phyloP scores from a whole-genome alignment of 2,329 filamentous ascomycete species.

The Paecilomyces variotii region DNA sequence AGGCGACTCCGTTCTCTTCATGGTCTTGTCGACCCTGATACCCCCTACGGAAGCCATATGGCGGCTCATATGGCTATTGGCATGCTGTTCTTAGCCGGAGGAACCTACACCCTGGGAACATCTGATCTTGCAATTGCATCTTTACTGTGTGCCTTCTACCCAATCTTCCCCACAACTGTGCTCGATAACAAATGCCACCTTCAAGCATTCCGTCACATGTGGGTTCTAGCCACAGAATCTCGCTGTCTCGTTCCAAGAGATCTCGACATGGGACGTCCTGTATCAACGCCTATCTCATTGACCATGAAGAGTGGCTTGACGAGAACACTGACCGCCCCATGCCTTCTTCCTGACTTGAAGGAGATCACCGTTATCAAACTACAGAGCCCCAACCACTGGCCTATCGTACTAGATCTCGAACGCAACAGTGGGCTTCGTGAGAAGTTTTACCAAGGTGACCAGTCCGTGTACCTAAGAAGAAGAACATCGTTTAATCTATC shows the following conservation, averaged over 20 bases:
- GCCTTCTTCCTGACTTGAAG: conserved; percentile 44
- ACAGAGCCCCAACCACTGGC: conserved; percentile 62
- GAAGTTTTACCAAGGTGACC: conserved; percentile 56
- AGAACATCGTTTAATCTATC: conserved; percentile 57
- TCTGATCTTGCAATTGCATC: conserved; percentile 80
- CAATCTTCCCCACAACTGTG: conserved; percentile 78
- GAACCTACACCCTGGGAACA: conserved; percentile 84
- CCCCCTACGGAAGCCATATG: conserved; percentile 87
- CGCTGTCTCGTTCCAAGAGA: conserved; percentile 85
- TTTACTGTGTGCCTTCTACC: conserved; percentile 86
- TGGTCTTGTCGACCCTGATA: conserved; percentile 73
- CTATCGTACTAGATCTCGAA: conserved; percentile 66
- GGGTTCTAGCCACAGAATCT: conserved; percentile 86
- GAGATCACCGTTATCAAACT: conserved; percentile 30
- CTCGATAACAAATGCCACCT: conserved; percentile 92
- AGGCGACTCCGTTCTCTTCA: conserved; percentile 81
- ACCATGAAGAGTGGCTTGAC: conserved; percentile 42
- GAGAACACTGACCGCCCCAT: conserved; percentile 43
- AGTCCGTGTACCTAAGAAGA: conserved; percentile 66
- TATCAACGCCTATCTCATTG: conserved; percentile 64
- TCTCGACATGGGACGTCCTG: conserved; percentile 70
- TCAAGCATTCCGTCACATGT: conserved; percentile 94
- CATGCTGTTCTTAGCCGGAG: conserved; percentile 81
- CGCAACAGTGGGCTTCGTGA: conserved; percentile 53
- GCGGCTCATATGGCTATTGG: conserved; percentile 89